Evolutionary conservation across 495 filamentous ascomycete species (phyloP).

Genomic region (Paragyromitra xinjiangensis): DNA sequence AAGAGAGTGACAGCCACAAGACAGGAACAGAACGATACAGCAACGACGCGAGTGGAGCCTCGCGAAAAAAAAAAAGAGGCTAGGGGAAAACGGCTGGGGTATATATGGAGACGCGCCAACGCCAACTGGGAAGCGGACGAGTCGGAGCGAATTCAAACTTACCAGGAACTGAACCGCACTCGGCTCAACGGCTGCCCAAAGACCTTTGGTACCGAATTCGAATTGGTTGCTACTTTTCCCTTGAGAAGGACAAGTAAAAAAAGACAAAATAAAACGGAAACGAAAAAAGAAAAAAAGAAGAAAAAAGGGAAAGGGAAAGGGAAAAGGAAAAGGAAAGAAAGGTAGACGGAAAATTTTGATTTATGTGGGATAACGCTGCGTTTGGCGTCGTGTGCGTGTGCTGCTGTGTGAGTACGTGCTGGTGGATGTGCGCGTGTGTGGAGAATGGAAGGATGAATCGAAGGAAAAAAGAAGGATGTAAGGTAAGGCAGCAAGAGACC

Average conservation of each 20-base stretch:
- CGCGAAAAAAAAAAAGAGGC: conserved; percentile 53
- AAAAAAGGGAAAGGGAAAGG: conserved; percentile 3
- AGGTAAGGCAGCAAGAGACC: conserved; percentile 51
- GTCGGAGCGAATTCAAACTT: conserved; percentile 49
- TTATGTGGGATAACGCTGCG: conserved; percentile 47
- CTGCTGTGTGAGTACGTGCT: conserved; percentile 50
- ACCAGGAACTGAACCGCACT: conserved; percentile 53
- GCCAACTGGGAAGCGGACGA: conserved; percentile 50
- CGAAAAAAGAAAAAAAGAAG: conserved; percentile 10
- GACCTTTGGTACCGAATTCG: conserved; percentile 48
- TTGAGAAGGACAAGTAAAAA: conserved; percentile 1
- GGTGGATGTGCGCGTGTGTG: conserved; percentile 51
- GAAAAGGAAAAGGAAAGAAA: conserved; percentile 9
- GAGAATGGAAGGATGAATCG: conserved; percentile 56
- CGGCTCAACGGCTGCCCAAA: conserved; percentile 47
- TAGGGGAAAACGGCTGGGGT: conserved; percentile 56
- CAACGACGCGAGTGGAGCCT: conserved; percentile 52
- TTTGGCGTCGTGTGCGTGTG: conserved; percentile 37
- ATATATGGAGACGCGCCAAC: conserved; percentile 57
- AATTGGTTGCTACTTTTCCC: conserved; percentile 30
- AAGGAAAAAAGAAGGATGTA: conserved; percentile 55
- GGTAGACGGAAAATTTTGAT: conserved; percentile 27
- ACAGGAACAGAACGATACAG: conserved; percentile 47
- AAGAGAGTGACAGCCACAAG: conserved; percentile 52
- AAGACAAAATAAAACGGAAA: neutral